phyloP scores from a whole-genome alignment of 345 rosid genomes.

The Eucalyptus sp. region DNA sequence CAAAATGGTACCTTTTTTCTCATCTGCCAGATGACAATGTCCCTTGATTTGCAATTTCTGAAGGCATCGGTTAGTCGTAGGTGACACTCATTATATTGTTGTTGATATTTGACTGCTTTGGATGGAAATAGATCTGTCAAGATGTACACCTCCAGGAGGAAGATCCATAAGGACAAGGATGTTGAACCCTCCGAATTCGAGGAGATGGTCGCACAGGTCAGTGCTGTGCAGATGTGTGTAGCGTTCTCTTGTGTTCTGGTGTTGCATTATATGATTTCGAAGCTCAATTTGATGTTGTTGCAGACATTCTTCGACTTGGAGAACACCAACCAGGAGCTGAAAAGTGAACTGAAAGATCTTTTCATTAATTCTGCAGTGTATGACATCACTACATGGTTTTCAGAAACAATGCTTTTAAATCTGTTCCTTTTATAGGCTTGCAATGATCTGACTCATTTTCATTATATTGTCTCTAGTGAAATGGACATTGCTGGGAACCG shows the following conservation, averaged over 20 bases:
- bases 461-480: slow-evolving; percentile 25
- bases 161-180: slow-evolving; percentile 83
- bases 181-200: slow-evolving; percentile 82
- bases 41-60: neutral
- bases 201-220: slow-evolving; percentile 75
- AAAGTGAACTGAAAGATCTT: slow-evolving; percentile 76
- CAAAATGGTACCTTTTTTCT: neutral
- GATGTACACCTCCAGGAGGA: slow-evolving; percentile 71
- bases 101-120: neutral
- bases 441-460: neutral
- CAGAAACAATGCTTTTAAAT: neutral
- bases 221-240: neutral
- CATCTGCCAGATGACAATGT: neutral
- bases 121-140: slow-evolving; percentile 24
- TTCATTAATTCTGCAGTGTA: slow-evolving; percentile 73
- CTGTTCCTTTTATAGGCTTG: neutral
- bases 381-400: neutral
- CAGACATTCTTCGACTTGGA: slow-evolving; percentile 82
- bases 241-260: neutral
- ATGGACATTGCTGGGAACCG: slow-evolving; percentile 64
- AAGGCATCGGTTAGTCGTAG: neutral
- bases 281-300: neutral
- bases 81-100: neutral
- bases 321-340: slow-evolving; percentile 73
- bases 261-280: neutral